phyloP scores from a whole-genome alignment of 1,139 yeast species.

The Geotrichum siamense region DNA sequence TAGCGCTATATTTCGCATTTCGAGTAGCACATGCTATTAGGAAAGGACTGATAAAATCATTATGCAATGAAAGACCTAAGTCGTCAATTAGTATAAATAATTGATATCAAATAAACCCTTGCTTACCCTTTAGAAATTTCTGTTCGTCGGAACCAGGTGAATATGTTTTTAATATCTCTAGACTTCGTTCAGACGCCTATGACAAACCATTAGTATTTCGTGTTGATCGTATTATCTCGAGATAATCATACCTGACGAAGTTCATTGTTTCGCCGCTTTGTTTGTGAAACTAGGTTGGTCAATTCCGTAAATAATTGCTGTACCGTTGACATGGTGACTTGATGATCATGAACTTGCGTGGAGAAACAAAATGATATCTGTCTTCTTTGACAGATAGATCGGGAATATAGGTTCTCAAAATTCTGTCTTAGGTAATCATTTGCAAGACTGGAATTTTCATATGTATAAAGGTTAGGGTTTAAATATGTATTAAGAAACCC shows the following conservation, averaged over 20 bases:
- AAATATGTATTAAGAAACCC: no score
- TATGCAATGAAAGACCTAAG: constrained; percentile 36
- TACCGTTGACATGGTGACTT: constrained; percentile 17
- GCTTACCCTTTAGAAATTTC: constrained; percentile 32
- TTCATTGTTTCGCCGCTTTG: constrained; percentile 62
- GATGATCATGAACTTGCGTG: no score
- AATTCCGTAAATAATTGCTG: constrained; percentile 43
- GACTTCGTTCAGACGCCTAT: constrained; percentile 55
- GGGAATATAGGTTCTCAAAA: no score
- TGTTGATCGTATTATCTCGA: background rate
- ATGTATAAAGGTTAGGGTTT: no score
- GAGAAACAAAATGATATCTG: no score
- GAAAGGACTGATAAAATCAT: constrained; percentile 61
- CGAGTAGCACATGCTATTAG: constrained; percentile 65
- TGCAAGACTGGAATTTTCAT: no score
- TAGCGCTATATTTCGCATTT: constrained; percentile 63
- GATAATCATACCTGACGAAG: constrained; percentile 41
- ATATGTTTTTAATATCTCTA: constrained; percentile 42
- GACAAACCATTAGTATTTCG: background rate
- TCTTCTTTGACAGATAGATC: no score
- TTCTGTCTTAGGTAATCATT: no score
- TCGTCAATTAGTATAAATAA: constrained; percentile 8
- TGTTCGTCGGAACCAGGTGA: constrained; percentile 28
- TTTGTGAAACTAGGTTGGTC: constrained; percentile 52
- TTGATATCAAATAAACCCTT: background rate